Base-by-base conservation (phyloP, 495 filamentous ascomycete genomes). In the Bombardia bombarda region DNA sequence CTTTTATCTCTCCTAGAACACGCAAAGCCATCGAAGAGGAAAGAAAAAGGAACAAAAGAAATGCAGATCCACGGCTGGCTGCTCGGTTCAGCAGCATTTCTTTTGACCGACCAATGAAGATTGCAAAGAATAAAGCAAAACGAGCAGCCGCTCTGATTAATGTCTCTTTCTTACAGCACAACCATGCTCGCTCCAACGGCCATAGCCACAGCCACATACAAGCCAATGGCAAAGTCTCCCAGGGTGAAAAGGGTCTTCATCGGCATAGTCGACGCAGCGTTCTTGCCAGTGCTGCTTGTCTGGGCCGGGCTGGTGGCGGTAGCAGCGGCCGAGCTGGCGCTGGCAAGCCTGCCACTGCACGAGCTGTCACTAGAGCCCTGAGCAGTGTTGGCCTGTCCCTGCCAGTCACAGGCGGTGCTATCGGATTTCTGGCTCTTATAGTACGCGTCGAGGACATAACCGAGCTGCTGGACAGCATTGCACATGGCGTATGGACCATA, bases 401-500 rank as follows among this genome's bases (percentile, higher is more conserved):
- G 63, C 66, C 95, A 98, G 66, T 79, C 70, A 59, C 92, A 98
- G 21, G 88, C 83, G 28, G 62, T 58, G 17, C 65, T 56, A 39
- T 60, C 68, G 32, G 61, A 55, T 45, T 65, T 65, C 68, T 87
- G 81, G 55, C 68, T 68, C 13, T 71, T 60, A 66, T 90, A 92
- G 73, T 95, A 98, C 44, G 66, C 47, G 68, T 95, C 82, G 49
- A 96, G 72, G 24, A 80, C 84, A 58, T 80, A 95, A 39, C 79
- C 80, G 19, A 97, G 79, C 66, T 92, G 75, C 62, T 94, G 72
- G 47, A 71, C 77, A 50, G 79, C 47, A 51, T 73, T 75, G 73
- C 92, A 98, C 86, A 95, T 93, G 63, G 80, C 78, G 69, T 89
- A 97, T 5, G 86, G 80, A 38, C 92, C 92, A 61, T 93, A 98